phyloP scores from a whole-genome alignment of 257 asterid genomes.

The Solanum verrucosum region DNA sequence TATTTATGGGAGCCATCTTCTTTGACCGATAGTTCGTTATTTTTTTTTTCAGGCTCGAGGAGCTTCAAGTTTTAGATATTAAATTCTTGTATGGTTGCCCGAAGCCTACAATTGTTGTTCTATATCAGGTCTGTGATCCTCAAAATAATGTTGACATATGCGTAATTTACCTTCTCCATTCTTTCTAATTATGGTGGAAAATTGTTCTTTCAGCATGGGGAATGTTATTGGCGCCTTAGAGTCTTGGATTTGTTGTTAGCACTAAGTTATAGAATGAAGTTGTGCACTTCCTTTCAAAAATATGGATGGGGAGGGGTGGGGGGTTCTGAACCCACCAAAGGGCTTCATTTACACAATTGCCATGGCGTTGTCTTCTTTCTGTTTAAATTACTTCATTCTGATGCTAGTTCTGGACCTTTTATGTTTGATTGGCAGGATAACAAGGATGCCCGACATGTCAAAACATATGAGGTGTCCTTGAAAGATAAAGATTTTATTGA shows the following conservation, averaged over 20 bases:
- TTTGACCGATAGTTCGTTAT: not conserved
- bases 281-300: not conserved
- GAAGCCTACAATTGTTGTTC: constrained; percentile 86
- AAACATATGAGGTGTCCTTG: constrained; percentile 83
- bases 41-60: constrained; percentile 63
- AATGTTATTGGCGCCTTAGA: not conserved
- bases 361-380: not conserved
- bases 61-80: constrained; percentile 93
- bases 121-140: constrained; percentile 56
- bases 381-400: not conserved
- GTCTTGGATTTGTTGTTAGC: not conserved
- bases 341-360: not conserved
- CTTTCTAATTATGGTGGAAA: not conserved
- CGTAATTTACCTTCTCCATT: not conserved
- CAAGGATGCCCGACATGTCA: constrained; percentile 84
- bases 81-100: constrained; percentile 85
- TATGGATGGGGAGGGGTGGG: not conserved
- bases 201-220: not conserved
- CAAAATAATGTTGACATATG: not conserved
- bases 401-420: not conserved
- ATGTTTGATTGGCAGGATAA: constrained; percentile 50
- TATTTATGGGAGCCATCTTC: not conserved
- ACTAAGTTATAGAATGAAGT: not conserved
- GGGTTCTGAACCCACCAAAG: not conserved
- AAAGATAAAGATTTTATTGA: constrained; percentile 87